Evolutionary conservation across 768 basidiomycete species (phyloP), one percentile per base, ranked within the genome.

Genomic region (Tylopilus subfusipes): DNA sequence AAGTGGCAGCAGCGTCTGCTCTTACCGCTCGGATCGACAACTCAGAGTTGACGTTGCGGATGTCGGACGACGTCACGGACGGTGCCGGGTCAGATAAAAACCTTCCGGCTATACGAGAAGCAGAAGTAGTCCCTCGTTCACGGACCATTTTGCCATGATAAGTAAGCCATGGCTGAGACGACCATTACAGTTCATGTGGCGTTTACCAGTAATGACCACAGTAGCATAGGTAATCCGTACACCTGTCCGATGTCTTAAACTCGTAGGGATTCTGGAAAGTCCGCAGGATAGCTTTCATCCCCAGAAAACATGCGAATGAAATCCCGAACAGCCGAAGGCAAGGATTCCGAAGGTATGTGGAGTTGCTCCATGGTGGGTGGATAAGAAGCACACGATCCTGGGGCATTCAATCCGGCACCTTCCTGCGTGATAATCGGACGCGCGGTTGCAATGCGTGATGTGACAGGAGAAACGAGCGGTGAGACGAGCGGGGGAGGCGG

Each of bases 241-340:
- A 43, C 45, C 45, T 42, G 40, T 19, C 29, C 40, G 21, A 42
- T 38, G 22, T 27, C 25, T 42, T 53, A 54, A 50, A 53, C 48
- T 53, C 62, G 67, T 25, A 71, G 43, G 27, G 70, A 71, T 38
- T 65, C 64, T 22, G 70, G 70, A 56, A 71, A 71, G 55, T 73
- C 64, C 34, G 65, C 54, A 39, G 70, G 70, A 39, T 73, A 71
- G 27, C 70, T 71, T 40, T 68, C 70, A 30, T 71, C 68, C 21
- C 64, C 72, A 22, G 65, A 48, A 27, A 71, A 71, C 70, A 73
- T 73, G 18, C 55, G 50, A 42, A 71, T 43, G 42, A 71, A 71
- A 3, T 73, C 65, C 42, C 59, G 65, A 53, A 65, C 71, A 18
- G 52, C 68, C 2, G 67, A 62, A 29, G 69, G 71, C 9, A 68